Conservation (phyloP, 768 basidiomycete genomes). For the Trametes gibbosa region DNA sequence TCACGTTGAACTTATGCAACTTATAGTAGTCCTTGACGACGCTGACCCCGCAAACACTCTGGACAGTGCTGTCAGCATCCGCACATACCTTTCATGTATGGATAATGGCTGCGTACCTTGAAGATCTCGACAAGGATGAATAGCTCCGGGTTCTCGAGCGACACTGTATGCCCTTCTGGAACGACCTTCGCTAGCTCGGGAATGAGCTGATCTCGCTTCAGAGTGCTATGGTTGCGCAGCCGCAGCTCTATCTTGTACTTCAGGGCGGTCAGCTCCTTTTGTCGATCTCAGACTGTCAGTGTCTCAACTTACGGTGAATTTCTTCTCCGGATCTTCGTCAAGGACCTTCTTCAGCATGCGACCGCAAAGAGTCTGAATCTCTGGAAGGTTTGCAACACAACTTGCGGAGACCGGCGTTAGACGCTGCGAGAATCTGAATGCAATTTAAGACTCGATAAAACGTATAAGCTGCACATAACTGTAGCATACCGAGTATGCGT, state of each 20-base stretch:
- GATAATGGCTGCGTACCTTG: slow-evolving; percentile 45
- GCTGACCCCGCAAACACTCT: slow-evolving; percentile 77
- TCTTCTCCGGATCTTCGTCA: slow-evolving; percentile 39
- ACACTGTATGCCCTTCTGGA: slow-evolving; percentile 64
- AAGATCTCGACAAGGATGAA: slow-evolving; percentile 82
- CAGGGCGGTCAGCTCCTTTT: neutral
- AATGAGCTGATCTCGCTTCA: slow-evolving; percentile 58
- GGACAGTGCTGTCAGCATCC: slow-evolving; percentile 1
- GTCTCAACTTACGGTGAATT: slow-evolving; percentile 43
- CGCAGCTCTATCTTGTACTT: slow-evolving; percentile 84
- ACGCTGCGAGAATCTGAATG: slow-evolving; percentile 61
- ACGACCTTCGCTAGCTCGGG: slow-evolving; percentile 69
- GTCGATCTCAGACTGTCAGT: too few relatives aligned
- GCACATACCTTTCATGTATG: neutral
- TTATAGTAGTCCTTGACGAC: slow-evolving; percentile 71
- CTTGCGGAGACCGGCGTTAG: slow-evolving; percentile 67
- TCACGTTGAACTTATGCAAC: slow-evolving; percentile 75
- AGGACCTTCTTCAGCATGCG: slow-evolving; percentile 54
- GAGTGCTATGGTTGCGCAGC: slow-evolving; percentile 71
- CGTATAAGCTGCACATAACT: too few relatives aligned
- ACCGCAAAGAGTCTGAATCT: slow-evolving; percentile 63
- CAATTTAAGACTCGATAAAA: neutral
- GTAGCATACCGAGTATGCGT: slow-evolving; percentile 70
- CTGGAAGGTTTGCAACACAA: slow-evolving; percentile 65
- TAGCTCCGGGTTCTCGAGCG: slow-evolving; percentile 64